Base-by-base conservation (phyloP, 768 basidiomycete genomes). In the Pisolithus marmoratus region DNA sequence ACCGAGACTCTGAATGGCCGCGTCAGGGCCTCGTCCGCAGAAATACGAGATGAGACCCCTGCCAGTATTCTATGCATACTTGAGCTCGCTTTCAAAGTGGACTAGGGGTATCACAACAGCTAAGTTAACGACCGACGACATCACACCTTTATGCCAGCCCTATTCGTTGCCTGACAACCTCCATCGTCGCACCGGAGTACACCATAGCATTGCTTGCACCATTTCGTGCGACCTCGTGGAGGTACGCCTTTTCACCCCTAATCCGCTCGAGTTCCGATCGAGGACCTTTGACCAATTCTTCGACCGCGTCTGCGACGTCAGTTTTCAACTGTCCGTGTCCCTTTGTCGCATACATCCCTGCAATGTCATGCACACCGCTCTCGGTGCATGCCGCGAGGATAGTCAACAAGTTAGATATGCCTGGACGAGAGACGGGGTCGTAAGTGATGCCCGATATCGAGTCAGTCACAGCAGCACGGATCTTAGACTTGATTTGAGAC, bases 391-490 rank as follows among this genome's bases (percentile, higher is more conserved):
- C 87, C 2, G 84, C 83, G 12, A 94, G 78, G 43, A 96, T 94
- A 0, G 76, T 74, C 6, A 96, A 72, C 0, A 96, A 72, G 60
- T 94, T 96, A 1, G 88, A 81, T 1, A 87, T 79, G 5, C 94
- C 95, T 0, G 93, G 91, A 7, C 93, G 83, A 19, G 67, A 63
- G 1, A 70, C 68, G 1, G 94, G 91, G 63, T 96, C 91, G 58
- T 84, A 97, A 0, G 86, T 84, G 40, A 96, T 81, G 3, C 83
- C 83, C 1, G 66, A 65, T 11, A 78, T 77, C 0, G 91, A 89
- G 66, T 97, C 95, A 0, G 94, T 97, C 2, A 94, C 87, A 1
- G 94, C 89, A 6, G 75, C 72, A 19, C 84, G 82, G 51, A 97
- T 78, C 65, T 95, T 96, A 23, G 74, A 62, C 43, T 65, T 63